Evolutionary conservation across 1,284 basidiomycete genomes (phyloP), one percentile per base, ranked within the genome.

Genomic region (Puccinia brachypodii): DNA sequence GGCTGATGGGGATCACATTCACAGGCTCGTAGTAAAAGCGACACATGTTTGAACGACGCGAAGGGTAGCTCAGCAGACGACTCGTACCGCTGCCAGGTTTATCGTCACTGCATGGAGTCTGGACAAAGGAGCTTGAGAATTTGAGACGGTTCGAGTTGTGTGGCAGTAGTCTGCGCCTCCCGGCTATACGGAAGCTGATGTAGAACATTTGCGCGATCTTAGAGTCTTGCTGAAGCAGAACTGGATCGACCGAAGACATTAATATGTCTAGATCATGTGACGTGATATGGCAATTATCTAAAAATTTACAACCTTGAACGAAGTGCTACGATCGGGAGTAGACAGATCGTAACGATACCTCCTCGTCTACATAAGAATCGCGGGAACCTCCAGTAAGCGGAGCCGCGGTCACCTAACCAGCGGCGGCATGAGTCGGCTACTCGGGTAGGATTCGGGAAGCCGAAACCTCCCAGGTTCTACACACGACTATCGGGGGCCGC

Each of bases 41-140:
- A 68, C n/a, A 68, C 64, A 68, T 25, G 64, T 68, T 68, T 68
- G 40, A 44, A 68, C 19, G 22, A 42, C 40, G n/a, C 38, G 40
- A 33, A 38, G 38, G 14, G 31, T 25, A 16, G 38, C n/a, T 68
- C 19, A 44, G 16, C 64, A 38, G 64, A 11, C 28, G 64, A 68
- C 13, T 42, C 38, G 64, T 68, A 28, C 16, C 62, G 62, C 62
- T 40, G 62, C 62, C 36, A 66, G 19, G 33, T 66, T 40, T 38
- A 66, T 62, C 33, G 19, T 56, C 25, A 8, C 25, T 8, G 13
- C 62, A n/a, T n/a, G 64, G 4, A 4, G 9, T 38, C 64, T 28
- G 2, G 64, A 40, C 19, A 33, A 31, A 66, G 62, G 22, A 19
- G 36, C 62, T 22, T 4, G 2, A 38, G n/a, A 40, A 11, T 42